phyloP scores from a whole-genome alignment of 2,329 filamentous ascomycete genomes.

The Xylariaceae sp. region DNA sequence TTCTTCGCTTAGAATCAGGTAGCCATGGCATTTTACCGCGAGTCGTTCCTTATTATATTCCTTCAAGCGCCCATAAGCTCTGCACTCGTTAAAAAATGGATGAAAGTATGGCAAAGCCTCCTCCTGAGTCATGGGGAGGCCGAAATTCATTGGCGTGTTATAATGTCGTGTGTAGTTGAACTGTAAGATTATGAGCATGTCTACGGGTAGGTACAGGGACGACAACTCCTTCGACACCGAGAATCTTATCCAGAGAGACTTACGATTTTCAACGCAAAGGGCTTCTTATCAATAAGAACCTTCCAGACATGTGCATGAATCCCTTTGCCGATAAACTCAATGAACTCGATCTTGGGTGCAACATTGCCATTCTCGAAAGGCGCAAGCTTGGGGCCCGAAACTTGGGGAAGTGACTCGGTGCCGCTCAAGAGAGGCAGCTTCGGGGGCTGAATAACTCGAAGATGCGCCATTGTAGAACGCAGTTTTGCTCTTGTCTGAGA shows the following conservation, averaged over 20 bases:
- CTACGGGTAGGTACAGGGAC: background rate
- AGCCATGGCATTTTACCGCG: background rate
- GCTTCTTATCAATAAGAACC: slow-evolving; percentile 1
- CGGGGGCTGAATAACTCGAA: too few relatives aligned
- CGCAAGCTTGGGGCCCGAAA: slow-evolving; percentile 4
- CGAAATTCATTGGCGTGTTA: background rate
- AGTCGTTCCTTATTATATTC: background rate
- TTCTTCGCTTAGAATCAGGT: background rate
- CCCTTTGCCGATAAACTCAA: background rate
- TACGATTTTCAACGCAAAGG: slow-evolving; percentile 8
- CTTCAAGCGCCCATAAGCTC: background rate
- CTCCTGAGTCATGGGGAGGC: background rate
- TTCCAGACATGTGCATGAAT: slow-evolving; percentile 7
- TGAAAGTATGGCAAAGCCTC: too few relatives aligned
- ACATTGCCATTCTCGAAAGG: background rate
- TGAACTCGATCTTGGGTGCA: slow-evolving; percentile 1
- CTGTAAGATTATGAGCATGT: background rate
- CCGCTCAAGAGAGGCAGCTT: too few relatives aligned
- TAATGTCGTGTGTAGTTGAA: background rate
- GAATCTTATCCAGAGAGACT: background rate
- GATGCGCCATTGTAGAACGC: too few relatives aligned
- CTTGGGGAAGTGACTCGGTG: background rate
- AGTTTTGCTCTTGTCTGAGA: too few relatives aligned
- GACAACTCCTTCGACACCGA: too few relatives aligned
- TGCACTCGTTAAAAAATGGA: background rate